Conservation (phyloP, 495 filamentous ascomycete species). For the Parmelia sp. region DNA sequence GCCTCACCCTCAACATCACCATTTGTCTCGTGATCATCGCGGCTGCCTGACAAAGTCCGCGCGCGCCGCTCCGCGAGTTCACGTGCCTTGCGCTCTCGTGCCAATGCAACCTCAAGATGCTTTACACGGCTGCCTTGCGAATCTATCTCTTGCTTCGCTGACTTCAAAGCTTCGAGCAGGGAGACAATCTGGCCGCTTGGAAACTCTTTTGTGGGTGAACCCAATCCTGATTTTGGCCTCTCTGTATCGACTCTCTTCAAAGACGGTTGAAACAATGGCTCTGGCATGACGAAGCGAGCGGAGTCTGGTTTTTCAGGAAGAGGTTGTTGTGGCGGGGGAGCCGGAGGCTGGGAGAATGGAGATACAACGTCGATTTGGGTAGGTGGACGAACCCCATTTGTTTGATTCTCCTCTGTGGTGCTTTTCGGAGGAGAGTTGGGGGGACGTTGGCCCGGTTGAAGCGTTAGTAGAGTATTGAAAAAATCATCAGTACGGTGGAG, state of each 20-base stretch:
- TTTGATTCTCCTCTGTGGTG: constrained; percentile 35
- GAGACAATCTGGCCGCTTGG: constrained; percentile 67
- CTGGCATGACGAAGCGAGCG: constrained; percentile 40
- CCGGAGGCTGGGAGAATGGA: constrained; percentile 80
- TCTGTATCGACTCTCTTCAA: constrained; percentile 72
- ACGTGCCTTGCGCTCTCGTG: constrained; percentile 71
- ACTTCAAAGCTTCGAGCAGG: constrained; percentile 73
- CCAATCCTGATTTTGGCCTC: constrained; percentile 53
- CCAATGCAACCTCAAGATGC: constrained; percentile 72
- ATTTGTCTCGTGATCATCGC: constrained; percentile 24
- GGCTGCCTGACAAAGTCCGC: constrained; percentile 52
- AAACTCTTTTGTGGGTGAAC: constrained; percentile 59
- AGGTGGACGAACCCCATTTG: constrained; percentile 42
- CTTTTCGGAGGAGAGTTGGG: constrained; percentile 38
- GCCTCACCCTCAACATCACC: constrained; percentile 29
- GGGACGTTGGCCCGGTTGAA: constrained; percentile 62
- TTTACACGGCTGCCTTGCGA: constrained; percentile 68
- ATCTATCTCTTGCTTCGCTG: constrained; percentile 74
- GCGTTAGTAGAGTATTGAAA: constrained; percentile 64
- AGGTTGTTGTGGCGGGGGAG: constrained; percentile 86
- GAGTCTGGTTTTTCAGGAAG: constrained; percentile 84
- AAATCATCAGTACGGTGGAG: constrained; percentile 75
- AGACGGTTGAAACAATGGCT: constrained; percentile 44
- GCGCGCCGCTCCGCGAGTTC: constrained; percentile 78
- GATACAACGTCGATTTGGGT: constrained; percentile 52